These are phyloP conservation scores for Aspergillus pseudonomiae DNA, from an alignment of 2,329 filamentous ascomycete genomes.

Conservation along the genomic window DNA sequence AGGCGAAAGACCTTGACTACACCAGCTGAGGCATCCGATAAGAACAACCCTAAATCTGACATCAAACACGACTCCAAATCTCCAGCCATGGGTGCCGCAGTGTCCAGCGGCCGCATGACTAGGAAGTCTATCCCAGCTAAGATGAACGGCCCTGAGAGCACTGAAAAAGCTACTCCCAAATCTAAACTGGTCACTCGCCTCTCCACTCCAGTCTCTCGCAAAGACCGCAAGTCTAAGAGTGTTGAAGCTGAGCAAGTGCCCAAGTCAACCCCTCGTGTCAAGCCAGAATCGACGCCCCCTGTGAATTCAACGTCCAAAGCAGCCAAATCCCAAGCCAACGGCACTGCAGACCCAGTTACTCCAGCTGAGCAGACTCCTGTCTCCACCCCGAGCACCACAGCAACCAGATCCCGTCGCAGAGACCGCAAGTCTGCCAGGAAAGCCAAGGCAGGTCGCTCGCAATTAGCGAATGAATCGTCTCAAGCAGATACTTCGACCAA, in stretches of 20 bases:
- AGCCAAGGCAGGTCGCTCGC: not conserved
- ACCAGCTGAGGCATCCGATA: constrained; percentile 11
- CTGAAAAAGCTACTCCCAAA: constrained; percentile 8
- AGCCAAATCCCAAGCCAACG: constrained; percentile 7
- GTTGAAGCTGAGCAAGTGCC: constrained; percentile 7
- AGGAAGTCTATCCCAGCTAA: constrained; percentile 24
- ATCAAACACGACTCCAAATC: not conserved
- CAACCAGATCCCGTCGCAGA: constrained; percentile 16
- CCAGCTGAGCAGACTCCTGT: constrained; percentile 8
- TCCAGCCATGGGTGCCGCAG: constrained; percentile 8
- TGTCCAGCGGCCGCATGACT: constrained; percentile 13
- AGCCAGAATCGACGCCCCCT: constrained; percentile 3
- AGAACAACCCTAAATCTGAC: constrained; percentile 8
- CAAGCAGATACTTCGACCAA: not conserved
- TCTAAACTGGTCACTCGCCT: constrained; percentile 11
- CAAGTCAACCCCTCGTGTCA: constrained; percentile 9
- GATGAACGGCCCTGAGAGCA: constrained; percentile 12
- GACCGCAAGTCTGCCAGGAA: constrained; percentile 16
- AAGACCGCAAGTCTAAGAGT: constrained; percentile 15
- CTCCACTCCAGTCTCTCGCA: constrained; percentile 17
- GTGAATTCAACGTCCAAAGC: not conserved
- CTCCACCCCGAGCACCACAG: constrained; percentile 9
- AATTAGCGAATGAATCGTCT: not conserved
- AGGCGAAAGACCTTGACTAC: constrained; percentile 16
- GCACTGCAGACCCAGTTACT: constrained; percentile 9